A percentile compares a stretch with the other conserved stretches of the same genome.
phyloP scores from a whole-genome alignment of 106 monocot species.

The Dioscorea alata region DNA sequence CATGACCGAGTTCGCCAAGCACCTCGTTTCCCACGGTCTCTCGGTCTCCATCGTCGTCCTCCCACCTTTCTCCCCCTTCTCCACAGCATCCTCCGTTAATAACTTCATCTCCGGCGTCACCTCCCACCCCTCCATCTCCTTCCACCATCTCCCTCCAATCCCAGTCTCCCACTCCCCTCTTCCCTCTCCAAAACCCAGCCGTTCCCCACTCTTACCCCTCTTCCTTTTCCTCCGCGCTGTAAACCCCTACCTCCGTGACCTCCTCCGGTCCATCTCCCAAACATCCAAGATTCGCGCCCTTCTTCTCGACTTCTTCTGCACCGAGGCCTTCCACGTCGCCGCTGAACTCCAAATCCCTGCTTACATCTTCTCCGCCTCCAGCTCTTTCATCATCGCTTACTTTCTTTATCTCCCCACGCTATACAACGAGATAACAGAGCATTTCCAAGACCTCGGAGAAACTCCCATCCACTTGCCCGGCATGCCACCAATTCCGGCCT shows the following conservation, averaged over 20 bases:
- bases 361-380: slow-evolving; percentile 27
- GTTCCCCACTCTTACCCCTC: not conserved
- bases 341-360: slow-evolving; percentile 26
- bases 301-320: slow-evolving; percentile 31
- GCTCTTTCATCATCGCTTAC: slow-evolving; percentile 14
- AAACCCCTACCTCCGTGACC: slow-evolving; percentile 10
- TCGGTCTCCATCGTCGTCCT: slow-evolving; percentile 18
- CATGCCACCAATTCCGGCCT: slow-evolving; percentile 20
- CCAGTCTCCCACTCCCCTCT: not conserved
- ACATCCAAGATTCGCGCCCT: slow-evolving; percentile 16
- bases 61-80: not conserved
- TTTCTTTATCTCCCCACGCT: slow-evolving; percentile 21
- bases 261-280: slow-evolving; percentile 4
- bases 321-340: slow-evolving; percentile 26
- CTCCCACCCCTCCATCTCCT: slow-evolving; percentile 27
- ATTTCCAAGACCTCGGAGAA: slow-evolving; percentile 16
- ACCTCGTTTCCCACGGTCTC: slow-evolving; percentile 14
- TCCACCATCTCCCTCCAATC: slow-evolving; percentile 32
- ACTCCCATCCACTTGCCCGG: slow-evolving; percentile 19
- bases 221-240: not conserved
- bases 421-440: not conserved
- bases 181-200: not conserved
- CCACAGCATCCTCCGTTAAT: not conserved
- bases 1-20: slow-evolving; percentile 48
- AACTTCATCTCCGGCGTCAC: slow-evolving; percentile 1